Evolutionary conservation across 2,329 filamentous ascomycete species (phyloP).

Genomic region (Penicillium sp.): DNA sequence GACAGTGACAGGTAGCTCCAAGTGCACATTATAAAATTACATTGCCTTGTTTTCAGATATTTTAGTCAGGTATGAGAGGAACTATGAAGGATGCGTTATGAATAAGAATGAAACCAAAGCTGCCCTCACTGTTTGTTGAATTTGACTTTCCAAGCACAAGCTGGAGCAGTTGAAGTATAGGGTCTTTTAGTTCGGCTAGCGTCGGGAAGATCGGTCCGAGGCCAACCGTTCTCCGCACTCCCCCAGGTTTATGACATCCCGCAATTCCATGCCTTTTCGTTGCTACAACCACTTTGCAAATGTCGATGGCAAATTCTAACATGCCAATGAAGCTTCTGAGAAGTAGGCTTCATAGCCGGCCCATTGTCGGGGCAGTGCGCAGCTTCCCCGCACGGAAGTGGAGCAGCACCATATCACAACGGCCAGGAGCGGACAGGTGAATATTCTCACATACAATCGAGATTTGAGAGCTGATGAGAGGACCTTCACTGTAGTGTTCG

Average conservation of each 20-base stretch:
- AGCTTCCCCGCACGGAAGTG: slow-evolving; percentile 42
- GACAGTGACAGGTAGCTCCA: no score
- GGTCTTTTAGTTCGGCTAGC: slow-evolving; percentile 8
- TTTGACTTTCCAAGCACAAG: no score
- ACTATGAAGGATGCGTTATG: no score
- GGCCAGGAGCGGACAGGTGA: slow-evolving; percentile 62
- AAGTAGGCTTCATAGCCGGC: slow-evolving; percentile 6
- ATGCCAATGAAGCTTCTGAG: slow-evolving; percentile 22
- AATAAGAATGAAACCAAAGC: no score
- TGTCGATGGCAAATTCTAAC: slow-evolving; percentile 3
- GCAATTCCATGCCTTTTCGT: neutral
- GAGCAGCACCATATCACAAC: slow-evolving; percentile 58
- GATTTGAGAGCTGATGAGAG: slow-evolving; percentile 2
- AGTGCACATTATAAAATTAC: no score
- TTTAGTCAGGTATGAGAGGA: no score
- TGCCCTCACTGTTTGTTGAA: no score
- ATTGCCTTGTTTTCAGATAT: no score
- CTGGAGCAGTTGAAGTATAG: no score
- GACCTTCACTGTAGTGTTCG: slow-evolving; percentile 49
- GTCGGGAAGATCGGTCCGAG: slow-evolving; percentile 20
- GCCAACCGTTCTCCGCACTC: slow-evolving; percentile 30
- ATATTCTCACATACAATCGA: neutral
- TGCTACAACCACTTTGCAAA: slow-evolving; percentile 5
- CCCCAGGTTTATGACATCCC: slow-evolving; percentile 9
- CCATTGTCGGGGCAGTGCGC: slow-evolving; percentile 9